Evolutionary conservation across 2,329 filamentous ascomycete genomes (phyloP).

Genomic region (Sporothrix pallida): DNA sequence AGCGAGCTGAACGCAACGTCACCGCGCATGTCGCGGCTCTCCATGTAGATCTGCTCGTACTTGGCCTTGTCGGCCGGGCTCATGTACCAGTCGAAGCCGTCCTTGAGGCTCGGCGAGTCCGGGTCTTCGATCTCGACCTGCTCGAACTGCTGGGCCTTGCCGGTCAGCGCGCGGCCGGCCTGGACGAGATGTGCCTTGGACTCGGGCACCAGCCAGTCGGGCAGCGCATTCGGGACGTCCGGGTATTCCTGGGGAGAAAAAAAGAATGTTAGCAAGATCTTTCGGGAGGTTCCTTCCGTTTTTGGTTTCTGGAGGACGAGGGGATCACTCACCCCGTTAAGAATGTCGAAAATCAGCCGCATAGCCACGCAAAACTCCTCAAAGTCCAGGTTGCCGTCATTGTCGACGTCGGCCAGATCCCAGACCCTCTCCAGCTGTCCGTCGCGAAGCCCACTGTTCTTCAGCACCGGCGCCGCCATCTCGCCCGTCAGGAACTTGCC

Average conservation of each 20-base stretch:
- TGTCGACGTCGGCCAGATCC: constrained; percentile 97
- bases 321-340: constrained; percentile 77
- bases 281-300: no score
- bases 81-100: constrained; percentile 99
- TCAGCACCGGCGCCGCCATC: constrained; percentile 65
- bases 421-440: constrained; percentile 94
- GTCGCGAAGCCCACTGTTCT: constrained; percentile 67
- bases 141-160: constrained; percentile 82
- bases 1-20: constrained; percentile 80
- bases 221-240: constrained; percentile 83
- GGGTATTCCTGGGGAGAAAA: constrained; percentile 70
- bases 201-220: constrained; percentile 97
- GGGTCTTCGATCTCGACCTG: constrained; percentile 72
- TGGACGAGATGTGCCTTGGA: constrained; percentile 91
- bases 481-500: constrained; percentile 66
- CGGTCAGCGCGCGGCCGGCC: constrained; percentile 77
- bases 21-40: constrained; percentile 85
- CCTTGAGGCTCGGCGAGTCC: constrained; percentile 83
- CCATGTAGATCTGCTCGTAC: constrained; percentile 96
- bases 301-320: no score
- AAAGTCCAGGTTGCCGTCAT: constrained; percentile 96
- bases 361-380: constrained; percentile 99
- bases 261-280: neutral
- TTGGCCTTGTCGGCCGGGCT: constrained; percentile 86
- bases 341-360: constrained; percentile 94